Conservation (phyloP, 371 early-diverging fungal genomes). For the Mucor indicus region DNA sequence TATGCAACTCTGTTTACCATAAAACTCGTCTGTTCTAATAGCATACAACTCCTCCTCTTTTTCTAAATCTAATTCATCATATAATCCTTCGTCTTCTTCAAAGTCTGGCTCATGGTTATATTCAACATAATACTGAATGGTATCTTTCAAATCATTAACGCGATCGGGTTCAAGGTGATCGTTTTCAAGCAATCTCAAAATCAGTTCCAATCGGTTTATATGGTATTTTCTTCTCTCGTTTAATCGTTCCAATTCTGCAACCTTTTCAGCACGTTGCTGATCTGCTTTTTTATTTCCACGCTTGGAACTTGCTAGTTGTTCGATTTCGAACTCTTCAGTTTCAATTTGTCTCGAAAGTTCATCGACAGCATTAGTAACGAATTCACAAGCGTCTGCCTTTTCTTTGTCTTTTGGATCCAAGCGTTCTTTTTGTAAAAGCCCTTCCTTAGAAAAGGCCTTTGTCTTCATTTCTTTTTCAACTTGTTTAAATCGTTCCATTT, state of each 20-base stretch:
- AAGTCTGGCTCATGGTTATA: constrained; percentile 86
- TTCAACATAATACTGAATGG: constrained; percentile 89
- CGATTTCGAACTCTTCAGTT: constrained; percentile 85
- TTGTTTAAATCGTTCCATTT: constrained; percentile 98
- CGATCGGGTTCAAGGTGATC: constrained; percentile 80
- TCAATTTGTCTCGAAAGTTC: constrained; percentile 86
- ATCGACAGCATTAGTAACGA: constrained; percentile 80
- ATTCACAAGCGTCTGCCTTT: constrained; percentile 77
- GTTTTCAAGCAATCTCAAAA: constrained; percentile 89
- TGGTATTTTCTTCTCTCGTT: constrained; percentile 91
- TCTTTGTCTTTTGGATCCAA: constrained; percentile 93
- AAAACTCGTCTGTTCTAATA: constrained; percentile 55
- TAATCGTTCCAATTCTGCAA: constrained; percentile 63
- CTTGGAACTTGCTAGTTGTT: constrained; percentile 73
- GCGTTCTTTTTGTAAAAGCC: constrained; percentile 73
- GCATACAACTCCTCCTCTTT: constrained; percentile 82
- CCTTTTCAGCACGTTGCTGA: constrained; percentile 67
- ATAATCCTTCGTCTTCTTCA: constrained; percentile 88
- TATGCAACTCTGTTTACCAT: constrained; percentile 31
- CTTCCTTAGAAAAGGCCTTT: constrained; percentile 96
- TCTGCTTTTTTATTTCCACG: constrained; percentile 64
- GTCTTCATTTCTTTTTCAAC: constrained; percentile 97
- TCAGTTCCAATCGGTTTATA: constrained; percentile 83
- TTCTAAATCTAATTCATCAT: constrained; percentile 90
- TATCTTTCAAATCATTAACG: constrained; percentile 50